Evolutionary conservation across 371 early-diverging fungal genomes (phyloP).

Genomic region (Rhizomucor miehei): DNA sequence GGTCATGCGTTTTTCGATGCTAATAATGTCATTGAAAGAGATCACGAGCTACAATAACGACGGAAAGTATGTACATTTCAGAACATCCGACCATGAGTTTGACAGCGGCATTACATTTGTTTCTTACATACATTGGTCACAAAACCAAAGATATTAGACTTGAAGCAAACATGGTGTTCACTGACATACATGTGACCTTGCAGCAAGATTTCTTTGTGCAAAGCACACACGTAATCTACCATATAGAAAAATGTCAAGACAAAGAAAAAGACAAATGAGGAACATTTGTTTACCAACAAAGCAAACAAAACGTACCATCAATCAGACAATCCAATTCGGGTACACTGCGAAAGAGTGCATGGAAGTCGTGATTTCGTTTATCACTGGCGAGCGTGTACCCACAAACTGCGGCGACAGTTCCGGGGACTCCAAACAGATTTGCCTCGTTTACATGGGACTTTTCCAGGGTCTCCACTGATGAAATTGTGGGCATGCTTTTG

Average conservation of each 20-base stretch:
- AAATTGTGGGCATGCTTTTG: too few relatives aligned
- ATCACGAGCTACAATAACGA: slow-evolving; percentile 56
- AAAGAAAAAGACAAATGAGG: not conserved
- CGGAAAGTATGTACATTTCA: not conserved
- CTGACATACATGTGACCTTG: slow-evolving; percentile 91
- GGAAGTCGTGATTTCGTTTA: slow-evolving; percentile 1
- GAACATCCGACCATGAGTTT: too few relatives aligned
- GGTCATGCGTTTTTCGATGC: slow-evolving; percentile 72
- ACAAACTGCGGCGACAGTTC: not conserved
- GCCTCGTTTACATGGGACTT: not conserved
- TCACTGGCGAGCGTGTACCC: not conserved
- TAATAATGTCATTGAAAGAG: slow-evolving; percentile 71
- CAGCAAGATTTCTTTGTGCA: slow-evolving; percentile 90
- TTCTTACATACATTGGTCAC: slow-evolving; percentile 83
- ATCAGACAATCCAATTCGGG: not conserved
- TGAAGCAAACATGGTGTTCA: slow-evolving; percentile 84
- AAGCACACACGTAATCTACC: slow-evolving; percentile 86
- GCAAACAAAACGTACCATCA: not conserved
- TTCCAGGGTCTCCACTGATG: too few relatives aligned
- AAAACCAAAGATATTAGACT: slow-evolving; percentile 96
- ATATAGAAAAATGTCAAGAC: not conserved
- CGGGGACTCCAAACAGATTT: not conserved
- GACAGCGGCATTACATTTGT: too few relatives aligned
- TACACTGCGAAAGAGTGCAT: not conserved
- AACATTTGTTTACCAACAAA: not conserved